These are phyloP conservation scores for Fusarium transvaalense DNA, from an alignment of 2,329 filamentous ascomycete species.

Conservation along the genomic window DNA sequence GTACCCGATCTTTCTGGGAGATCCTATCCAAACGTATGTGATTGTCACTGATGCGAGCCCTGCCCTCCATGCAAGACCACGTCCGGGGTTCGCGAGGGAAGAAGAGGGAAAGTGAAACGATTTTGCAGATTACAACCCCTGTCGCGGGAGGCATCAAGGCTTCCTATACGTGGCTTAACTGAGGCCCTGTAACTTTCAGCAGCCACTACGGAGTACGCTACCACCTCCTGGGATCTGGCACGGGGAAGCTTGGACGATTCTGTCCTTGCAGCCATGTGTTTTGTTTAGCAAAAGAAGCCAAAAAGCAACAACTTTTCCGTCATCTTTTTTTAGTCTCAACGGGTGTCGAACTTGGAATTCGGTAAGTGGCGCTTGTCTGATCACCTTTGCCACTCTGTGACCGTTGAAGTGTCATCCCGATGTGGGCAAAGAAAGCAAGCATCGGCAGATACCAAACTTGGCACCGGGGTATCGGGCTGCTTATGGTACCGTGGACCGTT, in stretches of 20 bases:
- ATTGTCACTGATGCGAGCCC: not conserved
- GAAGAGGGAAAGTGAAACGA: slow-evolving; percentile 28
- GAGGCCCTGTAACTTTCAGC: slow-evolving; percentile 10
- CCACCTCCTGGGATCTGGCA: slow-evolving; percentile 12
- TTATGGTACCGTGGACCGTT: slow-evolving; percentile 15
- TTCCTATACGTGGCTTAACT: slow-evolving; percentile 47
- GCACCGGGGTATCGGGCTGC: slow-evolving; percentile 7
- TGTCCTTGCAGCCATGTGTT: slow-evolving; percentile 41
- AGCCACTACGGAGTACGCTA: not conserved
- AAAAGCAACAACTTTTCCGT: not conserved
- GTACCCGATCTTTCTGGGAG: slow-evolving; percentile 4
- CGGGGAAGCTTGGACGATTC: slow-evolving; percentile 13
- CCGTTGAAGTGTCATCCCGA: slow-evolving; percentile 11
- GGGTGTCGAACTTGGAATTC: not conserved
- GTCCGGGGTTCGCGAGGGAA: not conserved
- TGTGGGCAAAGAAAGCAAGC: not conserved
- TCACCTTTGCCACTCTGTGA: not conserved
- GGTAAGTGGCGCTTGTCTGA: not conserved
- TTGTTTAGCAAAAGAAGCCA: slow-evolving; percentile 8
- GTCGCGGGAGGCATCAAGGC: slow-evolving; percentile 12
- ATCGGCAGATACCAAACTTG: slow-evolving; percentile 13
- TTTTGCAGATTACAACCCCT: slow-evolving; percentile 22
- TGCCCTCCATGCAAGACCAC: not conserved
- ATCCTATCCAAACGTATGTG: slow-evolving; percentile 14
- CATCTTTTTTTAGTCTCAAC: not conserved